phyloP scores from a whole-genome alignment of 257 asterid species.

The Solanum ossicruentum region DNA sequence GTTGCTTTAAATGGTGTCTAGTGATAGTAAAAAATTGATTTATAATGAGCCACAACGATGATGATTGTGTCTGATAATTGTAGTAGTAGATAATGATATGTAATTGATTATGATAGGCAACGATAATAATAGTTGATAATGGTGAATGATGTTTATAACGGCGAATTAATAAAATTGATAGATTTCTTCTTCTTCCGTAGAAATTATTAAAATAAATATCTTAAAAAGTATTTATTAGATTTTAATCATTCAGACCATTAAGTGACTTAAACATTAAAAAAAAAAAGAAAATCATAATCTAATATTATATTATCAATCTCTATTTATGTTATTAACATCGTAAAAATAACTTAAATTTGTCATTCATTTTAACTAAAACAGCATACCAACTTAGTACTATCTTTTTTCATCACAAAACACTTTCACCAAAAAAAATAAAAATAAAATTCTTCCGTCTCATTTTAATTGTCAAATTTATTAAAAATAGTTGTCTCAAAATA shows the following conservation, averaged over 20 bases:
- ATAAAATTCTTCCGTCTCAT: too few species aligned
- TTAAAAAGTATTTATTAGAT: background rate
- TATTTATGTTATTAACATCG: background rate
- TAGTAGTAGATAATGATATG: background rate
- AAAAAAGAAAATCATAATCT: background rate
- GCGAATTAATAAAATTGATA: fast-evolving
- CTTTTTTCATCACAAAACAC: too few species aligned
- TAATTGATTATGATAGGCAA: background rate
- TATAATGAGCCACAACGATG: too few species aligned
- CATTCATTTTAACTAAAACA: background rate
- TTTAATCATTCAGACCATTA: background rate
- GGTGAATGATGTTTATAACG: fast-evolving
- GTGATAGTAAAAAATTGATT: too few species aligned
- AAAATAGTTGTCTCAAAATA: too few species aligned
- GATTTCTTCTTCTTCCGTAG: background rate
- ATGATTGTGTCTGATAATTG: background rate
- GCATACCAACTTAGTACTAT: background rate
- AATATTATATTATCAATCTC: background rate
- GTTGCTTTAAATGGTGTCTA: too few species aligned
- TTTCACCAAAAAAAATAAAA: too few species aligned
- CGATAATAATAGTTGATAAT: background rate
- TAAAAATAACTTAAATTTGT: background rate
- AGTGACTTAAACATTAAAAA: background rate
- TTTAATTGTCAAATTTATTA: too few species aligned
- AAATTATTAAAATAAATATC: background rate